A percentile compares a stretch with the other conserved stretches of the same genome.
Conservation (phyloP, 2,329 filamentous ascomycete species). For the Pyrenophora tritici-repentis region DNA sequence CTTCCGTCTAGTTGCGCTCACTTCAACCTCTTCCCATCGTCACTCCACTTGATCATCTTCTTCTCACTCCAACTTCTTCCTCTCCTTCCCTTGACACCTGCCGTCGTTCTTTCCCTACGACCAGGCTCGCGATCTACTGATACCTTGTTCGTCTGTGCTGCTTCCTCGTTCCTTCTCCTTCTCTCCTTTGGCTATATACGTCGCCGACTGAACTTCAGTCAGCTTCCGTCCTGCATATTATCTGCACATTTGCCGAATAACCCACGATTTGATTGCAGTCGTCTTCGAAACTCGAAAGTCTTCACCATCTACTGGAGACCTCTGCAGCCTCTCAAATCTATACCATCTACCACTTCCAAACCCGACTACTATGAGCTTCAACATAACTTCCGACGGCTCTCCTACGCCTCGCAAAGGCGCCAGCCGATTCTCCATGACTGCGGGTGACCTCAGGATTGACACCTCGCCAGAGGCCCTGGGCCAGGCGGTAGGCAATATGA, state of each 20-base stretch:
- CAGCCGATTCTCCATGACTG: constrained; percentile 33
- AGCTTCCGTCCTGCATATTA: constrained; percentile 43
- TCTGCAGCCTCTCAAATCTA: constrained; percentile 39
- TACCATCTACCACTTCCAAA: constrained; percentile 35
- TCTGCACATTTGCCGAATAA: constrained; percentile 40
- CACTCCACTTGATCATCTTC: constrained; percentile 20
- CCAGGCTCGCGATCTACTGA: constrained; percentile 19
- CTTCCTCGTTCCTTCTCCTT: constrained; percentile 31
- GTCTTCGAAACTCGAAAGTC: constrained; percentile 6
- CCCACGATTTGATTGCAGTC: constrained; percentile 18
- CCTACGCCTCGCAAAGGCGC: constrained; percentile 48
- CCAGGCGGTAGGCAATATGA: constrained; percentile 39
- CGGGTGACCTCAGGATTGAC: constrained; percentile 40
- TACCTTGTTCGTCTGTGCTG: constrained; percentile 34
- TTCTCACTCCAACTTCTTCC: constrained; percentile 10
- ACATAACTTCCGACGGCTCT: constrained; percentile 49
- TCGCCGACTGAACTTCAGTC: constrained; percentile 33
- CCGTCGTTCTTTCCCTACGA: constrained; percentile 28
- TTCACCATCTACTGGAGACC: constrained; percentile 7
- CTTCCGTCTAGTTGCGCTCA: constrained; percentile 18
- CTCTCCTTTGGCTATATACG: constrained; percentile 47
- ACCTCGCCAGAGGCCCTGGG: constrained; percentile 44
- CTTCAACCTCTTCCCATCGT: constrained; percentile 10
- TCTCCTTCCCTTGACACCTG: constrained; percentile 12
- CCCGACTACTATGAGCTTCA: constrained; percentile 42